Evolutionary conservation across 805 yeast genomes (phyloP), one percentile per base, ranked within the genome.

Genomic region (Lipomyces sp.): DNA sequence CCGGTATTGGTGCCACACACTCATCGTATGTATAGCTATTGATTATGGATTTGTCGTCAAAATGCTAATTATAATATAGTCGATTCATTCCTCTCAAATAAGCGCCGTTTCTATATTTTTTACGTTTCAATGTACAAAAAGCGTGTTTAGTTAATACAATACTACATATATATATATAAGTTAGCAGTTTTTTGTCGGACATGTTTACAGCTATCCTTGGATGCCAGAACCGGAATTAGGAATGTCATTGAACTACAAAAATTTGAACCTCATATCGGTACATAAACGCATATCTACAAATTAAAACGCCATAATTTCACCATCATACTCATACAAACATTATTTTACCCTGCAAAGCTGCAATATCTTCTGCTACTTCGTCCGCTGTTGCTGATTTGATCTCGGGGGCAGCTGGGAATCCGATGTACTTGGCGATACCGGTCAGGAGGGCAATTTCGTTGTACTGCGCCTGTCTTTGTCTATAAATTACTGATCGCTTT

Each of bases 351-450:
- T 90, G 89, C 86, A 91, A 81, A 50, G 86, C 89, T 67, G 76
- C 81, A 62, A 95, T 78, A 76, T 95, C 98, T 30, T 86, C 89
- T 51, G 83, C 80, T 11, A 89, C 81, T 76, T 94, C 98, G n/a
- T 87, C 87, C 24, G 84, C 86, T 29, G 87, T 81, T 53, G 93
- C 88, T 3, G 86, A 79, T 51, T 82, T 81, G 65, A 95, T 79
- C 39, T 83, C 82, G 50, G 94, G 94, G 1, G 97, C 92, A 34
- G 89, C 86, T 1, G 98, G 97, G 74, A 92, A 87, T 3, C 95
- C 92, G 73, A 85, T 86, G 74, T 85, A 86, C 71, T 84, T 82
- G 48, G 86, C 79, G 59, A 93, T 77, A 2, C 95, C 95, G 60
- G 85, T 83, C 68, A 93, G 79, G 34, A 85, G 81, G 55, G 95